phyloP scores from a whole-genome alignment of 805 yeast species.

The Starmerella sirachaensis region DNA sequence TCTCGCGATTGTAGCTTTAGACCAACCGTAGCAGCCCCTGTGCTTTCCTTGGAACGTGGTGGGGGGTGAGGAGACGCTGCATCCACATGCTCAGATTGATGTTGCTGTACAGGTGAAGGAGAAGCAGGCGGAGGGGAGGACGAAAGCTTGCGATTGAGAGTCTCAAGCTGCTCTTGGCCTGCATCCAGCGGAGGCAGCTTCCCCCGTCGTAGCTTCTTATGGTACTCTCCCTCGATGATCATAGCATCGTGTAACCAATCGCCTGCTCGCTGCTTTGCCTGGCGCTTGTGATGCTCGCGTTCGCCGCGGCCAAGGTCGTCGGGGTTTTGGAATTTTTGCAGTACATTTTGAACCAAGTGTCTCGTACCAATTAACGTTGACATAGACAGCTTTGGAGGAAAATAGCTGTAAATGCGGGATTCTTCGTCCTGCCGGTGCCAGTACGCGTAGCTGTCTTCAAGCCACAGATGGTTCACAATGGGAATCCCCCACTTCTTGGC shows the following conservation, averaged over 20 bases:
- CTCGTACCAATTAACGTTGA: constrained; percentile 44
- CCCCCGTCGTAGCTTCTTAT: constrained; percentile 33
- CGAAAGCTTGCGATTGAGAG: too few species aligned
- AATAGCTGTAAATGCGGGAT: constrained; percentile 37
- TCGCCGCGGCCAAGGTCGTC: constrained; percentile 4
- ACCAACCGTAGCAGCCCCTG: too few species aligned
- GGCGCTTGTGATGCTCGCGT: constrained; percentile 23
- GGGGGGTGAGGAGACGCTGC: too few species aligned
- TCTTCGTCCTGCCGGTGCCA: constrained; percentile 45
- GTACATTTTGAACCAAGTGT: constrained; percentile 33
- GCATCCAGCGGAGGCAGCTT: constrained; percentile 4
- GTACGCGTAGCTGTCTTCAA: constrained; percentile 61
- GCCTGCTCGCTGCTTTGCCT: constrained; percentile 57
- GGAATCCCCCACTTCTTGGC: constrained; percentile 58
- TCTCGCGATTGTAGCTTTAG: too few species aligned
- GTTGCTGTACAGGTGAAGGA: too few species aligned
- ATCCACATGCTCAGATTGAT: too few species aligned
- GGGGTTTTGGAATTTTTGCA: constrained; percentile 32
- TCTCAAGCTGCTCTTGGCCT: too few species aligned
- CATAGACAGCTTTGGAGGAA: constrained; percentile 34
- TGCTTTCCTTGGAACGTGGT: too few species aligned
- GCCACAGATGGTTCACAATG: constrained; percentile 73
- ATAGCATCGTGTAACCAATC: constrained; percentile 47
- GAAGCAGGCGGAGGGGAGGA: too few species aligned
- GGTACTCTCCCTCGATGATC: constrained; percentile 49